A percentile compares a stretch with the other conserved stretches of the same genome.
phyloP scores from a whole-genome alignment of 2,329 filamentous ascomycete genomes.

The Diplodia intermedia region DNA sequence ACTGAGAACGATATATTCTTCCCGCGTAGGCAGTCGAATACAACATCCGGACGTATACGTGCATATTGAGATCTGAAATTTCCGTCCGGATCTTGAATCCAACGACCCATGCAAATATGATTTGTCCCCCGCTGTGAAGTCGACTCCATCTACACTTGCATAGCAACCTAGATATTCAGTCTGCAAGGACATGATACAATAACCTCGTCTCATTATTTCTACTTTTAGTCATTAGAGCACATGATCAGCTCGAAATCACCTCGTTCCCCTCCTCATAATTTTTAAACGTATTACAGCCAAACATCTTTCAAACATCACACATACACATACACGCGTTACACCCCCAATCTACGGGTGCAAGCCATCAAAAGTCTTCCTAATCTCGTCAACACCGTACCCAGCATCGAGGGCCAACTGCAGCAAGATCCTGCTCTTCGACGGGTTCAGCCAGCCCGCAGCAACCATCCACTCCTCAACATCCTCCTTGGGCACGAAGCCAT shows the following conservation, averaged over 20 bases:
- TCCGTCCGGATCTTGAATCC: no score
- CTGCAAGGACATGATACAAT: background rate
- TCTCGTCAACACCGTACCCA: conserved; percentile 52
- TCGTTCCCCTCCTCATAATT: no score
- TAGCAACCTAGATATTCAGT: background rate
- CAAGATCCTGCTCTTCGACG: conserved; percentile 62
- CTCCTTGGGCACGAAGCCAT: conserved; percentile 58
- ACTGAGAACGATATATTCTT: no score
- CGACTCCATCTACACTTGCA: background rate
- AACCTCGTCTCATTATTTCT: background rate
- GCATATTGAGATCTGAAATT: no score
- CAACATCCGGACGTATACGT: no score
- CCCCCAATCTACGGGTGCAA: conserved; percentile 11
- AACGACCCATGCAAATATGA: no score
- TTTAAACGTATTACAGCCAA: background rate
- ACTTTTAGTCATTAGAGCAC: background rate
- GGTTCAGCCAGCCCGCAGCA: conserved; percentile 60
- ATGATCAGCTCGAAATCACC: background rate
- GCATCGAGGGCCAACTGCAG: conserved; percentile 50
- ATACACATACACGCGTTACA: no score
- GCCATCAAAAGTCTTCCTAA: conserved; percentile 47
- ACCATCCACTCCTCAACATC: conserved; percentile 44
- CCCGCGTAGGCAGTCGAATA: no score
- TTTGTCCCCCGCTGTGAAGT: background rate
- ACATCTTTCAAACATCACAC: no score